phyloP scores from a whole-genome alignment of 768 basidiomycete species.

The Rhizopogon salebrosus region DNA sequence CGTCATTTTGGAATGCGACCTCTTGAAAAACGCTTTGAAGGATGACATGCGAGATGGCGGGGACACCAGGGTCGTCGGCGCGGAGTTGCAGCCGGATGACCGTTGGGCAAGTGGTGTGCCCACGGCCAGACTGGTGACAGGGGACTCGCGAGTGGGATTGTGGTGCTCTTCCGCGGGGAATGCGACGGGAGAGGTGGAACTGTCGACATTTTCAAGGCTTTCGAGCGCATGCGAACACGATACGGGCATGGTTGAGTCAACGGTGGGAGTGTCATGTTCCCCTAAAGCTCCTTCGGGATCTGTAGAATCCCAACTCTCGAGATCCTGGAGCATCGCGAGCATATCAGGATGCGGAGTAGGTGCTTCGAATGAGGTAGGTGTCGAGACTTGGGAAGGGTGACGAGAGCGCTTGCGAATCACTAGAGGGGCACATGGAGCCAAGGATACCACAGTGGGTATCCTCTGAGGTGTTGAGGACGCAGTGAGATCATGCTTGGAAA shows the following conservation, averaged over 20 bases:
- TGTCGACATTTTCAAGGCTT: constrained; percentile 10
- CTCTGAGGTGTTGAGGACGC: too few relatives aligned
- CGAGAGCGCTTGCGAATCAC: too few relatives aligned
- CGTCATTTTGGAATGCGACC: constrained; percentile 14
- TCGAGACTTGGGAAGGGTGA: too few relatives aligned
- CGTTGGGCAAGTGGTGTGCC: neutral
- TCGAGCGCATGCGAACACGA: neutral
- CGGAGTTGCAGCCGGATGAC: constrained; percentile 13
- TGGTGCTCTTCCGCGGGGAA: constrained; percentile 26
- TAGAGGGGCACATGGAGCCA: too few relatives aligned
- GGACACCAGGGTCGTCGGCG: constrained; percentile 10
- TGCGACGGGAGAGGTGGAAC: constrained; percentile 25
- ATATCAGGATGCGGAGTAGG: constrained; percentile 16
- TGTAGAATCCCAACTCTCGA: constrained; percentile 26
- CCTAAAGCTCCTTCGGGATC: constrained; percentile 6
- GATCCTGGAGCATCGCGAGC: constrained; percentile 18
- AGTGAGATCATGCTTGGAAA: too few relatives aligned
- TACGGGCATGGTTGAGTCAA: neutral
- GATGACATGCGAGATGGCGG: constrained; percentile 14
- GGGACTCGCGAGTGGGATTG: constrained; percentile 15
- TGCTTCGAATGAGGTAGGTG: too few relatives aligned
- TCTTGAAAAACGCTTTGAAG: constrained; percentile 22
- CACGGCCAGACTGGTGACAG: too few relatives aligned
- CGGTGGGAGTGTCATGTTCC: neutral
- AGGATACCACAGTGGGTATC: too few relatives aligned